Conservation (phyloP, 2,329 filamentous ascomycete species). For the Cladophialophora carrionii region DNA sequence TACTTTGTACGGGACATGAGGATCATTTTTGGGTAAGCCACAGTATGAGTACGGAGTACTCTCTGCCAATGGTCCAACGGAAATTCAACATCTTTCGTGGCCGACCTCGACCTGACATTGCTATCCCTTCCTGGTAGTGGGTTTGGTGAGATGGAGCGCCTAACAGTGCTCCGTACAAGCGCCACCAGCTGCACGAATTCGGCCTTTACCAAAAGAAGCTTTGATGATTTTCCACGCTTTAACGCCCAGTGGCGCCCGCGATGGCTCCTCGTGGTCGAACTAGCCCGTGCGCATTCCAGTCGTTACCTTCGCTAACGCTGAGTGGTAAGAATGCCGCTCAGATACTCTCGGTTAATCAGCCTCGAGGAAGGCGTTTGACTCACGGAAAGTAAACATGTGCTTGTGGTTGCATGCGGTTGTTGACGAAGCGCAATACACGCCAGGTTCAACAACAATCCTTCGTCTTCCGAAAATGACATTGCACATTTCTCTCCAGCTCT, state of each 20-base stretch:
- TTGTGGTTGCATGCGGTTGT: slow-evolving; percentile 1
- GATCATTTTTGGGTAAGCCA: not conserved
- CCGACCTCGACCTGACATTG: not conserved
- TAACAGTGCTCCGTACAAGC: slow-evolving; percentile 16
- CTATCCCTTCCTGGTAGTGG: not conserved
- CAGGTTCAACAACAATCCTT: not conserved
- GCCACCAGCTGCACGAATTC: not conserved
- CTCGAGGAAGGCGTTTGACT: slow-evolving; percentile 5
- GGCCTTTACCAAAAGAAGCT: slow-evolving; percentile 18
- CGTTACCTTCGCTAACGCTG: slow-evolving; percentile 28
- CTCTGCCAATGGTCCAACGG: not conserved
- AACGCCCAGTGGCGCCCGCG: slow-evolving; percentile 19
- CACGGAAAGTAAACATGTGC: slow-evolving; percentile 6
- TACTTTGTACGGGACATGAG: not conserved
- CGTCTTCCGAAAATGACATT: not conserved
- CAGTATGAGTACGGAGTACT: not conserved
- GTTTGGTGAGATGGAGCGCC: not conserved
- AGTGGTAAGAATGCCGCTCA: slow-evolving; percentile 31
- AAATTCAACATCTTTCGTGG: not conserved
- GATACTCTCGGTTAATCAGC: slow-evolving; percentile 15
- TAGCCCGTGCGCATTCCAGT: slow-evolving; percentile 25
- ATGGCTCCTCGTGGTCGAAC: slow-evolving; percentile 8
- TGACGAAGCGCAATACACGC: not conserved
- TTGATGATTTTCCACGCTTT: slow-evolving; percentile 11
- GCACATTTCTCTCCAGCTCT: not conserved